Evolutionary conservation across 768 basidiomycete species (phyloP).

Genomic region (Tremella mesenterica): DNA sequence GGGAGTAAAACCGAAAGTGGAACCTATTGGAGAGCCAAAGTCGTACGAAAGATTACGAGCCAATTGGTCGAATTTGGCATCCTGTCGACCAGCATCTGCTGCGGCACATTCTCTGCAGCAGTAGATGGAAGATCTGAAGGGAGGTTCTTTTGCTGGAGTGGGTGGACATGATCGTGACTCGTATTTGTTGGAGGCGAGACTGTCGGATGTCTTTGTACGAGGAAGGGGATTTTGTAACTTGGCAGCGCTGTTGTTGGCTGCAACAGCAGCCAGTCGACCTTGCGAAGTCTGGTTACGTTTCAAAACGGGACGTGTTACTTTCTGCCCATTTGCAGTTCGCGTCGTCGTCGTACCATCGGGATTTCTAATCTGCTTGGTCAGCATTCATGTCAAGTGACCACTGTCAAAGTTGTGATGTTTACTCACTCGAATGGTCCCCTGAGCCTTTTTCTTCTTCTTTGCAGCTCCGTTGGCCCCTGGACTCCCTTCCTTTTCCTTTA

Average conservation of each 20-base stretch:
- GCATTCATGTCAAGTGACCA: neutral
- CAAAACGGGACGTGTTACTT: constrained; percentile 26
- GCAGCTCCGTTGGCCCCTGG: constrained; percentile 1
- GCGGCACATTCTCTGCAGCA: constrained; percentile 30
- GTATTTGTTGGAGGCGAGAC: neutral
- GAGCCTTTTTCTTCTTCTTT: constrained; percentile 19
- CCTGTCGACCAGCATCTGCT: constrained; percentile 22
- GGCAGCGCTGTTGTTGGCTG: constrained; percentile 16
- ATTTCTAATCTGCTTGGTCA: constrained; percentile 23
- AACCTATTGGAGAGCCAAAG: no score
- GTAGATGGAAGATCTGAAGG: constrained; percentile 23
- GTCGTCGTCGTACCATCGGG: constrained; percentile 37
- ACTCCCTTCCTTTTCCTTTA: constrained; percentile 11
- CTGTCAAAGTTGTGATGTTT: neutral
- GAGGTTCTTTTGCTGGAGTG: neutral
- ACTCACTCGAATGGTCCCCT: constrained; percentile 32
- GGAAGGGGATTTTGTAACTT: constrained; percentile 25
- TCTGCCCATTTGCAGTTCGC: constrained; percentile 29
- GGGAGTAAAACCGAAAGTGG: constrained; percentile 5
- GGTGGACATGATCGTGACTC: constrained; percentile 3
- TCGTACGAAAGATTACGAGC: constrained; percentile 10
- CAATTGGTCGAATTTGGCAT: constrained; percentile 17
- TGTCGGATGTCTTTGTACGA: constrained; percentile 21
- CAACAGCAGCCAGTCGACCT: constrained; percentile 28
- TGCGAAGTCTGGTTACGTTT: constrained; percentile 27